A percentile compares a stretch with the other conserved stretches of the same genome.
These are phyloP conservation scores for Mycena pura DNA, from an alignment of 768 basidiomycete genomes.

Conservation along the genomic window DNA sequence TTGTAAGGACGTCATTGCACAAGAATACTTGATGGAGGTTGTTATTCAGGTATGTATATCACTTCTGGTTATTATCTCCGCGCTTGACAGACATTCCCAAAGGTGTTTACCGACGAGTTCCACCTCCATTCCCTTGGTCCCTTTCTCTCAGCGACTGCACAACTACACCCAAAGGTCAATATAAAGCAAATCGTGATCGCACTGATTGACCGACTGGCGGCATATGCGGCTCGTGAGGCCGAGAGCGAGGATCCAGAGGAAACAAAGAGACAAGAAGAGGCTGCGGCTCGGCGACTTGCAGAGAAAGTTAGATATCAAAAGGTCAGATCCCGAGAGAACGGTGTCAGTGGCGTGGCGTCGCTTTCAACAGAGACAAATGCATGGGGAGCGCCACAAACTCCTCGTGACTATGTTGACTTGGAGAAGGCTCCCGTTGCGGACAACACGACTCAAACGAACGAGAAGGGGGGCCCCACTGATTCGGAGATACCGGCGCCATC, in stretches of 20 bases:
- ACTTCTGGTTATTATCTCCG: neutral
- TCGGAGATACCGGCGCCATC: slow-evolving; percentile 2
- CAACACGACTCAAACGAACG: neutral
- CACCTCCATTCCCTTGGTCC: slow-evolving; percentile 95
- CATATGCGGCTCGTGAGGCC: slow-evolving; percentile 96
- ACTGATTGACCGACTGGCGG: slow-evolving; percentile 92
- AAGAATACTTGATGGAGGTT: slow-evolving; percentile 99
- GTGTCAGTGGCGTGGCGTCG: slow-evolving; percentile 43
- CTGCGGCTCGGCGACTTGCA: slow-evolving; percentile 85
- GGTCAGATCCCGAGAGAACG: slow-evolving; percentile 63
- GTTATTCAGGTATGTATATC: slow-evolving; percentile 83
- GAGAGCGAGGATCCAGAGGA: slow-evolving; percentile 97
- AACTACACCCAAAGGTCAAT: slow-evolving; percentile 96
- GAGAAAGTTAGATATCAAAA: slow-evolving; percentile 85
- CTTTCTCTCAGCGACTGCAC: slow-evolving; percentile 95
- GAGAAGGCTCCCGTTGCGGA: slow-evolving; percentile 35
- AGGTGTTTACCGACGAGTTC: slow-evolving; percentile 99
- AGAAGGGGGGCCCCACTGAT: neutral
- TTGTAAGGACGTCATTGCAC: slow-evolving; percentile 98
- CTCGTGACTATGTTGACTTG: slow-evolving; percentile 37
- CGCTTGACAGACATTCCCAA: neutral
- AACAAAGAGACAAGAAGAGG: slow-evolving; percentile 91
- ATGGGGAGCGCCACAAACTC: slow-evolving; percentile 52
- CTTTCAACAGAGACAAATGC: slow-evolving; percentile 50
- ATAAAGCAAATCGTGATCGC: slow-evolving; percentile 99